Evolutionary conservation across 2,329 filamentous ascomycete genomes (phyloP).

Genomic region (Stromatinia cepivora): DNA sequence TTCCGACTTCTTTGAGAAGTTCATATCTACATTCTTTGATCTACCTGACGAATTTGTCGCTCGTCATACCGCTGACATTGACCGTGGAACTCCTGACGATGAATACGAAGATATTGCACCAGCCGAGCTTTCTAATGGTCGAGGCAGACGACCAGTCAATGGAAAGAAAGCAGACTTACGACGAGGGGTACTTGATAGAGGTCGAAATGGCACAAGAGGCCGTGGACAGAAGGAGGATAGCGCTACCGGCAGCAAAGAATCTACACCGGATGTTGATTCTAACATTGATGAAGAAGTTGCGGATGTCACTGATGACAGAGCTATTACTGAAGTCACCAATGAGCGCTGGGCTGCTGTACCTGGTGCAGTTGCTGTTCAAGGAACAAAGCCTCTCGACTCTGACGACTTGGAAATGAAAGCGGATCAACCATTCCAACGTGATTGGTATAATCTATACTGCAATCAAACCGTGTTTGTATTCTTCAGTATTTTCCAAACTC

Average conservation of each 20-base stretch:
- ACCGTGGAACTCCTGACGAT: slow-evolving; percentile 71
- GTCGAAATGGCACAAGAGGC: slow-evolving; percentile 67
- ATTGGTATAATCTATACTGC: slow-evolving; percentile 85
- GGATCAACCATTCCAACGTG: slow-evolving; percentile 78
- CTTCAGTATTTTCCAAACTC: slow-evolving; percentile 87
- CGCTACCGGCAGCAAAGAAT: slow-evolving; percentile 80
- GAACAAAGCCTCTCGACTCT: slow-evolving; percentile 54
- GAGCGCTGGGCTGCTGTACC: slow-evolving; percentile 66
- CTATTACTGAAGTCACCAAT: slow-evolving; percentile 62
- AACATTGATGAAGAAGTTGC: slow-evolving; percentile 74
- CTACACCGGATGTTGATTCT: slow-evolving; percentile 80
- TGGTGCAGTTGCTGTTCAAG: slow-evolving; percentile 53
- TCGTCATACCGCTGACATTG: slow-evolving; percentile 66
- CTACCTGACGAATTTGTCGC: slow-evolving; percentile 69
- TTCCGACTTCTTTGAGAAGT: slow-evolving; percentile 72
- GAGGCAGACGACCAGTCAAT: slow-evolving; percentile 60
- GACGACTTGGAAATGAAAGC: slow-evolving; percentile 65
- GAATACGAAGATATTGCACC: slow-evolving; percentile 65
- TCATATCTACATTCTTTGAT: slow-evolving; percentile 75
- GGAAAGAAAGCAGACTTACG: slow-evolving; percentile 79
- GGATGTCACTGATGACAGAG: slow-evolving; percentile 58
- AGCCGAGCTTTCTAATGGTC: slow-evolving; percentile 68
- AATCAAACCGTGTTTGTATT: slow-evolving; percentile 94
- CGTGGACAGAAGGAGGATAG: slow-evolving; percentile 78
- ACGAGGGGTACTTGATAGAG: slow-evolving; percentile 79